Conservation (phyloP, 176 grass and related monocot species). For the Calamus simplicifolius region DNA sequence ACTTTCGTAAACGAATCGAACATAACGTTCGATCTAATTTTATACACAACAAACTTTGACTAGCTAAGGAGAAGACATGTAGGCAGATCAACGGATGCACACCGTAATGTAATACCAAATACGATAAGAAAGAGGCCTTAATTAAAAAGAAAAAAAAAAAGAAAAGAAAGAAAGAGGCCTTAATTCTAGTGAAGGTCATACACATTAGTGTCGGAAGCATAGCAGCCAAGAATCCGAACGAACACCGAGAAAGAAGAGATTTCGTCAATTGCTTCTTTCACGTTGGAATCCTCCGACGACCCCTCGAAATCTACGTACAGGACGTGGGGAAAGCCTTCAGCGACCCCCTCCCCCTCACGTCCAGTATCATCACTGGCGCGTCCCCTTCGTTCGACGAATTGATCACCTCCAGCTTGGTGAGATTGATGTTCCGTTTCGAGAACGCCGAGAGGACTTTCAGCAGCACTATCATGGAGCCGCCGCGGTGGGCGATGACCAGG, state of each 20-base stretch:
- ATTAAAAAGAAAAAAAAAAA: too few species aligned
- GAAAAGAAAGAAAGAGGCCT: too few species aligned
- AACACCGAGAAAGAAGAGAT: slow-evolving; percentile 75
- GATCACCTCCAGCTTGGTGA: slow-evolving; percentile 88
- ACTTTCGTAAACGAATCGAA: too few species aligned
- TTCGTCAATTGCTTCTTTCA: slow-evolving; percentile 59
- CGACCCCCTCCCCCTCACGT: slow-evolving; percentile 51
- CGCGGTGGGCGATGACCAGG: slow-evolving; percentile 84
- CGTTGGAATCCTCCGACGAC: slow-evolving; percentile 46
- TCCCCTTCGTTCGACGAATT: slow-evolving; percentile 28
- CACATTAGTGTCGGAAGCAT: slow-evolving; percentile 65
- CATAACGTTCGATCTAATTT: too few species aligned
- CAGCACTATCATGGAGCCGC: slow-evolving; percentile 73
- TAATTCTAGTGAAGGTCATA: slow-evolving; percentile 70
- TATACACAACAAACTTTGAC: too few species aligned
- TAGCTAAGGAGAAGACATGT: too few species aligned
- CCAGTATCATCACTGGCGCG: slow-evolving; percentile 70
- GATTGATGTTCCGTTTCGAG: slow-evolving; percentile 64
- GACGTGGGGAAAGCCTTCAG: slow-evolving; percentile 78
- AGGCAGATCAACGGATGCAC: too few species aligned
- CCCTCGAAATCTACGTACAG: slow-evolving; percentile 92
- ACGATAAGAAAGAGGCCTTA: too few species aligned
- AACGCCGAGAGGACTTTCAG: slow-evolving; percentile 95
- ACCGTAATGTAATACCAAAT: too few species aligned
- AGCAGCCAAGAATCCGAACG: slow-evolving; percentile 72